These are phyloP conservation scores for Syncephalis plumigaleata DNA, from an alignment of 371 early-diverging fungal genomes.

Conservation along the genomic window DNA sequence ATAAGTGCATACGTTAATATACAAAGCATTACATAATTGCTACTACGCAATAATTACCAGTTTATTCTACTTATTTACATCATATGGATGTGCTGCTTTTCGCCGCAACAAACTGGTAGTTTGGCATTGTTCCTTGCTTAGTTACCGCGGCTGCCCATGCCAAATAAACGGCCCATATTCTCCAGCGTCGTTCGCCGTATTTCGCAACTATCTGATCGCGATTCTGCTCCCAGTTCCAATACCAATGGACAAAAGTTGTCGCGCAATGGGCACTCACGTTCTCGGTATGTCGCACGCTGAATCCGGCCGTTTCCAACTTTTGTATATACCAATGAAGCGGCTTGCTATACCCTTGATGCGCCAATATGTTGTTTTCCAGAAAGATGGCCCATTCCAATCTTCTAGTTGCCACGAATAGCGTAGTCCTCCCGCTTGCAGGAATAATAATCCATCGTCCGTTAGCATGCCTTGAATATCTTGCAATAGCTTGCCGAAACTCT, in stretches of 20 bases:
- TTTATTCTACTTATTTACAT: too few relatives aligned
- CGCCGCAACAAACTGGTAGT: constrained; percentile 88
- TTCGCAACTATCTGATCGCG: constrained; percentile 57
- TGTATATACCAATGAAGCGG: constrained; percentile 86
- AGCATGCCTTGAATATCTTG: constrained; percentile 81
- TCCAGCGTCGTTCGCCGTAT: constrained; percentile 77
- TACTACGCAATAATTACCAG: too few relatives aligned
- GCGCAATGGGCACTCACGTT: constrained; percentile 96
- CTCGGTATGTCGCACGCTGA: constrained; percentile 72
- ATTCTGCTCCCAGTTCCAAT: constrained; percentile 92
- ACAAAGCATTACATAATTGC: too few relatives aligned
- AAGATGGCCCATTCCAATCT: constrained; percentile 87
- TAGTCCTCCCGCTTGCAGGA: constrained; percentile 92
- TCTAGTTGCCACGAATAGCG: constrained; percentile 78
- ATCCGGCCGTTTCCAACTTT: constrained; percentile 84
- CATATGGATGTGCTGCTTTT: constrained; percentile 72
- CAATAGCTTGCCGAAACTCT: constrained; percentile 81
- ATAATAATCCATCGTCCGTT: constrained; percentile 95
- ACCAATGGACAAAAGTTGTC: constrained; percentile 88
- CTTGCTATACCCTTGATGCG: constrained; percentile 93
- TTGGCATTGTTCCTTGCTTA: constrained; percentile 89
- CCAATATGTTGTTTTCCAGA: constrained; percentile 97
- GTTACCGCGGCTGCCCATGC: constrained; percentile 89
- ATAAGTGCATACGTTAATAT: too few relatives aligned
- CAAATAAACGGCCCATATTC: constrained; percentile 88